These are phyloP conservation scores for Chlorella sorokiniana DNA, from an alignment of 139 green algal species.

Conservation along the genomic window DNA sequence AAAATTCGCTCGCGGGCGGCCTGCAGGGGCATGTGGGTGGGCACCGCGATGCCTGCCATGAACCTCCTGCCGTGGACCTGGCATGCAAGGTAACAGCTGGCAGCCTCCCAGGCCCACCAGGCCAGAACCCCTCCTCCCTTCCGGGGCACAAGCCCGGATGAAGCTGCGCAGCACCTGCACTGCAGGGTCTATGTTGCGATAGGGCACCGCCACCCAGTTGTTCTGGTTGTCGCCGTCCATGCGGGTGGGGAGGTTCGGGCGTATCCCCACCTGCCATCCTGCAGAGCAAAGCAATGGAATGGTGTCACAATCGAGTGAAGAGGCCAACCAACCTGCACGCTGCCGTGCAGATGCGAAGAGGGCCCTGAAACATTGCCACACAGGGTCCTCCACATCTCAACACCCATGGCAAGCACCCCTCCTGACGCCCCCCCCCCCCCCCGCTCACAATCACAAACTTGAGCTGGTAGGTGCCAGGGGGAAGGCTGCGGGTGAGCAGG, in stretches of 20 bases:
- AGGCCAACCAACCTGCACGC: too few species aligned
- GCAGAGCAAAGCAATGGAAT: background rate
- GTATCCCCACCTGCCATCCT: conserved; percentile 85
- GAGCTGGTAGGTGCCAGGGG: conserved; percentile 78
- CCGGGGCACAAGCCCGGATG: background rate
- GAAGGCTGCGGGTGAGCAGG: conserved; percentile 46
- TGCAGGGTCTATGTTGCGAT: background rate
- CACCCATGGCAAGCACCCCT: too few species aligned
- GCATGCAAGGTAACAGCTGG: background rate
- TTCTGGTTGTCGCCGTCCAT: conserved; percentile 79
- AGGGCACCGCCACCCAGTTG: conserved; percentile 56
- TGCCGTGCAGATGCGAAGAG: too few species aligned
- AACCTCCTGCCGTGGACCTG: background rate
- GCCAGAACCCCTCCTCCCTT: too few species aligned
- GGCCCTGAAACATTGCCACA: too few species aligned
- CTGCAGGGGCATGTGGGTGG: background rate
- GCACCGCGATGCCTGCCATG: background rate
- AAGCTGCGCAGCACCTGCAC: background rate
- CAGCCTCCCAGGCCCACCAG: background rate
- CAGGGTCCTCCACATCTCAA: too few species aligned
- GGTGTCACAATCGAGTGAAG: too few species aligned
- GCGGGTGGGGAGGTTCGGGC: conserved; percentile 74
- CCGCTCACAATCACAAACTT: conserved; percentile 83
- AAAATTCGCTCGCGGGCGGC: conserved; percentile 50
- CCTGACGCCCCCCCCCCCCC: too few species aligned